Conservation (phyloP, 2,329 filamentous ascomycete species). For the Sphaerostilbella broomeana region DNA sequence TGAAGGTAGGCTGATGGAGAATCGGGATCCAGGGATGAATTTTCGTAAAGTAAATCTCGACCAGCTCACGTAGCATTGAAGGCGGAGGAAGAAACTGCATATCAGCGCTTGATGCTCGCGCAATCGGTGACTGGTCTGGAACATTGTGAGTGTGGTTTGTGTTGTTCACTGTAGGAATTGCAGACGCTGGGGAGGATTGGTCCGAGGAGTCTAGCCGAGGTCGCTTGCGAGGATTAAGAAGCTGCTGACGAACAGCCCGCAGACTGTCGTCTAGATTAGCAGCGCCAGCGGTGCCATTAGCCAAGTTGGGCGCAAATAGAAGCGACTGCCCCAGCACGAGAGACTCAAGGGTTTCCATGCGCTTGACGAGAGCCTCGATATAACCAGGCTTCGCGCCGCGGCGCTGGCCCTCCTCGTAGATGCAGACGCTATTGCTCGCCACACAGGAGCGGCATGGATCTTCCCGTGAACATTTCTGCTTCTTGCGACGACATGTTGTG, state of each 20-base stretch:
- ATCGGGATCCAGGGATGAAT: slow-evolving; percentile 14
- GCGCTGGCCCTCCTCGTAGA: slow-evolving; percentile 13
- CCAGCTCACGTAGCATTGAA: slow-evolving; percentile 10
- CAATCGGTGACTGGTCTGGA: not conserved
- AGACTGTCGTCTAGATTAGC: slow-evolving; percentile 8
- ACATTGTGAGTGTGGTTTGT: not conserved
- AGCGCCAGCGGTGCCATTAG: not conserved
- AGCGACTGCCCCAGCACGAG: slow-evolving; percentile 14
- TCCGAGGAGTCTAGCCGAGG: slow-evolving; percentile 1
- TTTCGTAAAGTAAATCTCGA: slow-evolving; percentile 9
- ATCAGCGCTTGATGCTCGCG: not conserved
- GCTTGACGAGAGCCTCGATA: slow-evolving; percentile 11
- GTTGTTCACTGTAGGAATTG: not conserved
- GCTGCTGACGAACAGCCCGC: slow-evolving; percentile 7
- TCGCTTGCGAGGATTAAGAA: slow-evolving; percentile 9
- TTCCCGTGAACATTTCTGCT: slow-evolving; percentile 13
- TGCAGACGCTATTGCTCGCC: slow-evolving; percentile 8
- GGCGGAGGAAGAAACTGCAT: slow-evolving; percentile 8
- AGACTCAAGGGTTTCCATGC: slow-evolving; percentile 14
- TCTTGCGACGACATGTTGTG: slow-evolving; percentile 13
- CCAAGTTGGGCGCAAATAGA: slow-evolving; percentile 4
- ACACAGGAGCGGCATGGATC: slow-evolving; percentile 13
- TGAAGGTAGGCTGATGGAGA: slow-evolving; percentile 8
- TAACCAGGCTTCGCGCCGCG: slow-evolving; percentile 13
- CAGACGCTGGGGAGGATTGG: not conserved